Percentiles rank a stretch among this genome's conserved stretches.
Evolutionary conservation across 2,329 filamentous ascomycete species (phyloP).

Genomic region (Alternaria solani): DNA sequence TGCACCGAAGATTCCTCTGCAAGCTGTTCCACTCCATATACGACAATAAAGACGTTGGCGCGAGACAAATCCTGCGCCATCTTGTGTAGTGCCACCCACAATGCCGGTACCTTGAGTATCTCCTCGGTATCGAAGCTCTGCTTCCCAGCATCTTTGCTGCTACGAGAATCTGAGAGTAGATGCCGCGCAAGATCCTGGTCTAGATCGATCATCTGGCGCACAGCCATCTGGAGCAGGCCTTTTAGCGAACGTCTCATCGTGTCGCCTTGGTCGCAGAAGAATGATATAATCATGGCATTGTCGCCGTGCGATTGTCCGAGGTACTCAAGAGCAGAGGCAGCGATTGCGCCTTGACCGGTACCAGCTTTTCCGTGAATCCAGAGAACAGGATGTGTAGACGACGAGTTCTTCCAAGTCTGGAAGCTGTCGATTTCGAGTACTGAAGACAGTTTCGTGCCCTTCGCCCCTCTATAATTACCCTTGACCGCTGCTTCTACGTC

Average conservation of each 20-base stretch:
- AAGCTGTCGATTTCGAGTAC: slow-evolving; percentile 23
- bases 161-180: slow-evolving; percentile 30
- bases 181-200: slow-evolving; percentile 31
- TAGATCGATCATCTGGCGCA: slow-evolving; percentile 29
- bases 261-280: slow-evolving; percentile 35
- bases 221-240: slow-evolving; percentile 25
- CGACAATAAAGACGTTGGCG: slow-evolving; percentile 26
- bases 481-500: slow-evolving; percentile 25
- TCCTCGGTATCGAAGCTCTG: slow-evolving; percentile 29
- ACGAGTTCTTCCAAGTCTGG: slow-evolving; percentile 20
- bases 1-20: slow-evolving; percentile 27
- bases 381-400: slow-evolving; percentile 17
- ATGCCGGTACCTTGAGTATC: slow-evolving; percentile 20
- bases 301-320: slow-evolving; percentile 12
- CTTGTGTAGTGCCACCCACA: slow-evolving; percentile 30
- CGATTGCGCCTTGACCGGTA: slow-evolving; percentile 29
- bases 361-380: slow-evolving; percentile 37
- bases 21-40: slow-evolving; percentile 32
- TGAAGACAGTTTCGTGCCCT: slow-evolving; percentile 20
- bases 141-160: slow-evolving; percentile 23
- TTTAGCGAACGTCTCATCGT: slow-evolving; percentile 25
- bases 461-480: slow-evolving; percentile 21
- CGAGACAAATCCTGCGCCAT: slow-evolving; percentile 22
- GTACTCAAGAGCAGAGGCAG: slow-evolving; percentile 29
- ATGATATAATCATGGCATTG: slow-evolving; percentile 25